Conservation (phyloP, 495 filamentous ascomycete genomes). For the Pseudomonodictys pantanalensis region DNA sequence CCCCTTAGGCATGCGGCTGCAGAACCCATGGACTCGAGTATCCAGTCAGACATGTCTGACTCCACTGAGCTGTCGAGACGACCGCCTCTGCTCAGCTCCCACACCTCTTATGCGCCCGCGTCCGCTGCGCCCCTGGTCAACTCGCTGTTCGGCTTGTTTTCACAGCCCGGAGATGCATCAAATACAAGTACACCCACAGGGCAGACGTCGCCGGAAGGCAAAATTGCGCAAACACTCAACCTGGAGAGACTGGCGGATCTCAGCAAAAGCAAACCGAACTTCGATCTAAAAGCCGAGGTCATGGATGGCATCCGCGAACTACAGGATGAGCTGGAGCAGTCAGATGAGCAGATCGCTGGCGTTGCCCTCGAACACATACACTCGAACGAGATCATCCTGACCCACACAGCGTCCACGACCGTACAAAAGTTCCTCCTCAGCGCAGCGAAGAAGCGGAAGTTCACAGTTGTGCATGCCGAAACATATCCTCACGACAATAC, state of each 20-base stretch:
- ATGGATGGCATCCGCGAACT: slow-evolving; percentile 86
- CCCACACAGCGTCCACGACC: slow-evolving; percentile 72
- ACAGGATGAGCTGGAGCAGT: slow-evolving; percentile 83
- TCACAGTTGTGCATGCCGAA: slow-evolving; percentile 80
- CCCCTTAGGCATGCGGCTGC: slow-evolving; percentile 42
- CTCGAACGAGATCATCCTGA: slow-evolving; percentile 83
- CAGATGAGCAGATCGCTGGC: slow-evolving; percentile 82
- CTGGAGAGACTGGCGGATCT: slow-evolving; percentile 31
- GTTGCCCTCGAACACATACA: slow-evolving; percentile 88
- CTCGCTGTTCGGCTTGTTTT: slow-evolving; percentile 84
- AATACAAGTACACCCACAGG: slow-evolving; percentile 41
- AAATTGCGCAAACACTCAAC: slow-evolving; percentile 35
- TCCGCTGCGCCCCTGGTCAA: slow-evolving; percentile 46
- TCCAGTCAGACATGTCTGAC: slow-evolving; percentile 24
- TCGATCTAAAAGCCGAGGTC: slow-evolving; percentile 79
- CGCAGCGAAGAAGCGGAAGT: slow-evolving; percentile 79
- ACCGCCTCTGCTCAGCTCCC: slow-evolving; percentile 53
- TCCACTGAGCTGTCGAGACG: slow-evolving; percentile 40
- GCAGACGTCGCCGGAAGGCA: slow-evolving; percentile 33
- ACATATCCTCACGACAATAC: slow-evolving; percentile 66
- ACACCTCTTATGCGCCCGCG: slow-evolving; percentile 52
- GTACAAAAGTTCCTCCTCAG: slow-evolving; percentile 83
- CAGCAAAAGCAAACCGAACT: slow-evolving; percentile 31
- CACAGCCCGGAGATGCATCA: slow-evolving; percentile 49
- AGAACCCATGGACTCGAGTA: slow-evolving; percentile 36